Evolutionary conservation across 495 filamentous ascomycete genomes (phyloP), one percentile per base, ranked within the genome.

Genomic region (Bathelium albidoporum): DNA sequence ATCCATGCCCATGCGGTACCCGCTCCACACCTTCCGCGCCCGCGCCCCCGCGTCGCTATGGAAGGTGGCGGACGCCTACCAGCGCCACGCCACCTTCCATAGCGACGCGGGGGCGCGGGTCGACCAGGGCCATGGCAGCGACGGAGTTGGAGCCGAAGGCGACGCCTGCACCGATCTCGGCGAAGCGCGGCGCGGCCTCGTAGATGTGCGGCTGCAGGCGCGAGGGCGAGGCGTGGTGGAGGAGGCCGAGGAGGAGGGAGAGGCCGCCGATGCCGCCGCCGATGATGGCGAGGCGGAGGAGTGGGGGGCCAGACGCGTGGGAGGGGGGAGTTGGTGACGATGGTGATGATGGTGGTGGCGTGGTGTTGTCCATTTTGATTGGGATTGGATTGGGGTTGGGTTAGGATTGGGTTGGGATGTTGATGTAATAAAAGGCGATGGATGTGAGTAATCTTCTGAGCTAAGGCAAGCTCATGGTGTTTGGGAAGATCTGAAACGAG

Each of bases 141-240:
- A 81, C 72, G 2, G 84, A 76, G 66, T 87, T 87, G 32, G 83
- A 78, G 0, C 81, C 79, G 59, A 87, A 82, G 20, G 77, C 79
- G 2, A 88, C 77, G 10, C 83, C 85, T 16, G 65, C 62, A 31
- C 64, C 64, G 20, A 69, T 67, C 60, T 69, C 59, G 2, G 49
- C 49, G 49, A 55, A 55, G 2, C 12, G 12, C 22, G 49, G 49
- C 20, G 49, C 49, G 2, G 49, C 20, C 24, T 55, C 49, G 49
- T 55, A 55, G 49, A 55, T 5, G 24, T 55, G 49, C 7, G 49
- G 49, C 5, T 55, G 49, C 10, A 55, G 20, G 49, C 29, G 49
- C 7, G 49, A 28, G 49, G 22, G 49, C 1, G 49, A 55, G 49
- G 49, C 16, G 49, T 55, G 49, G 2, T 3, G 9, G 49, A 55